Conservation (phyloP, 2,329 filamentous ascomycete genomes). For the Pseudopithomyces maydicus region DNA sequence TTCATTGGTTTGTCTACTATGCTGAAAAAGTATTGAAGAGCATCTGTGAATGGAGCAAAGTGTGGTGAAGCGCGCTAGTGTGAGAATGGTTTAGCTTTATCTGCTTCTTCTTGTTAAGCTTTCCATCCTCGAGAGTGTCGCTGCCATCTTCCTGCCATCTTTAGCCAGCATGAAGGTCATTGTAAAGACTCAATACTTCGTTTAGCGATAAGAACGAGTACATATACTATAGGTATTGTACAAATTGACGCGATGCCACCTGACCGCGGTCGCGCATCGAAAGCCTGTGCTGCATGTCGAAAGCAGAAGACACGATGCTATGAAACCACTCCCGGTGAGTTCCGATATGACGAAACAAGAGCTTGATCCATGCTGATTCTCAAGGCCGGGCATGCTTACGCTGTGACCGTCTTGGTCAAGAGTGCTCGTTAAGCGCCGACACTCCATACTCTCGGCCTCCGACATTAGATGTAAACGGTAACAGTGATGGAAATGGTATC, state of each 20-base stretch:
- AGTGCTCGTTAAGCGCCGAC: conserved; percentile 38
- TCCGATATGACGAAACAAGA: not conserved
- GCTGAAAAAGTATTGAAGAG: no score
- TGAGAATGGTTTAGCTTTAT: not conserved
- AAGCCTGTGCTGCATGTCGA: conserved; percentile 46
- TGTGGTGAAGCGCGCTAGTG: not conserved
- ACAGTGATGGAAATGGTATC: not conserved
- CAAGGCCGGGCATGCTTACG: conserved; percentile 39
- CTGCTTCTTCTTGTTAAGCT: not conserved
- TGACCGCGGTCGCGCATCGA: conserved; percentile 31
- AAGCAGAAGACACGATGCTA: conserved; percentile 52
- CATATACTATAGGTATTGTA: not conserved
- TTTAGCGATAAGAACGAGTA: not conserved
- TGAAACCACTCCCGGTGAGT: conserved; percentile 31
- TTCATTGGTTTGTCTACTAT: no score
- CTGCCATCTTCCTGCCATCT: not conserved
- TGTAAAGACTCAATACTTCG: no score
- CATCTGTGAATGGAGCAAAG: no score
- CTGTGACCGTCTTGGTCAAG: conserved; percentile 43
- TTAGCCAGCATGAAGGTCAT: not conserved
- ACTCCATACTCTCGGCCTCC: not conserved
- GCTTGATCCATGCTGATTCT: not conserved
- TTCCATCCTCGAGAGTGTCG: not conserved
- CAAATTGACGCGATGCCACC: conserved; percentile 20
- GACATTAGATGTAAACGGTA: conserved; percentile 2